Evolutionary conservation across 23 red algal species (phyloP).

Genomic region (Cyanidiococcus yangmingshanensis): DNA sequence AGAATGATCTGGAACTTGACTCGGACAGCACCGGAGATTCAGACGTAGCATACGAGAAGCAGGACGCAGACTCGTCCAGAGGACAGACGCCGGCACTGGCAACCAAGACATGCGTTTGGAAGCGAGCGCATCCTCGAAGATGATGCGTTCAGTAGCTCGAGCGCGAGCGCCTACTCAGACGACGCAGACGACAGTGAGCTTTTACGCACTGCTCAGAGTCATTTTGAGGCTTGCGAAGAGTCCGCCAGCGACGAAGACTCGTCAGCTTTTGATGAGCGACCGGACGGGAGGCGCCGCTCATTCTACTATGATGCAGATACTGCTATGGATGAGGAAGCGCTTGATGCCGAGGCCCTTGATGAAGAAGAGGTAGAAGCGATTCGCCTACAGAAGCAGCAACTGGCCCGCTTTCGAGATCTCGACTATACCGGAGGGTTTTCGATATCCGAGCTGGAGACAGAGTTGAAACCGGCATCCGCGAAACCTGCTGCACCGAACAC

Average conservation of each 20-base stretch:
- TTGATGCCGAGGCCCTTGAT: neutral
- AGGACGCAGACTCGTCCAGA: no score
- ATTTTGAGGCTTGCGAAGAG: no score
- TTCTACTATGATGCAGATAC: conserved; percentile 28
- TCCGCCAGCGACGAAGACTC: neutral
- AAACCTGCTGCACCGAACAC: neutral
- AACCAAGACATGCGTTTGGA: no score
- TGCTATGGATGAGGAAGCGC: neutral
- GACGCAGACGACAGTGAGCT: no score
- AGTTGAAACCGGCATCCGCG: neutral
- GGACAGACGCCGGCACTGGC: no score
- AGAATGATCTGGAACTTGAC: no score
- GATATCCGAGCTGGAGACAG: neutral
- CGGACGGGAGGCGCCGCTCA: conserved; percentile 1
- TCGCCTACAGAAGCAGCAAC: conserved; percentile 13
- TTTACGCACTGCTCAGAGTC: no score
- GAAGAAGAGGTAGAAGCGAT: conserved; percentile 26
- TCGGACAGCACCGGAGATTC: no score
- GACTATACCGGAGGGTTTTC: conserved; percentile 12
- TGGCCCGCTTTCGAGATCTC: neutral
- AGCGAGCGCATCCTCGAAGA: no score
- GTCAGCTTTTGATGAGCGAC: neutral
- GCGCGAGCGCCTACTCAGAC: no score
- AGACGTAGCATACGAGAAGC: no score
- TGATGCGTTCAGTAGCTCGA: no score